Evolutionary conservation across 495 filamentous ascomycete genomes (phyloP).

Genomic region (Barbatosphaeria neglecta): DNA sequence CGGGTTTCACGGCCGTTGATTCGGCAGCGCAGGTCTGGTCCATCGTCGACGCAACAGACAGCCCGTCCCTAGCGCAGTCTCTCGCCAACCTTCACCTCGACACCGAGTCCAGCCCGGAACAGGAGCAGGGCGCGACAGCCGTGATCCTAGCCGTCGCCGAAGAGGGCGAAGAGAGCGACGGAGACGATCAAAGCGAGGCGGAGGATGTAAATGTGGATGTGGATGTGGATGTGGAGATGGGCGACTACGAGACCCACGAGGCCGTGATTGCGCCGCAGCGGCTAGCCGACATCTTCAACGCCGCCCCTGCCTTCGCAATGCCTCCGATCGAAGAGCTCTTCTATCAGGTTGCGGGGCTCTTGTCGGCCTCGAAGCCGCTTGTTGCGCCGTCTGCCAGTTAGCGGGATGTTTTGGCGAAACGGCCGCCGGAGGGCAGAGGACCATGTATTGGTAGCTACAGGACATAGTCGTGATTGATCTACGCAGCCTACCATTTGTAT

Average conservation of each 20-base stretch:
- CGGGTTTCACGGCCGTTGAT: constrained; percentile 51
- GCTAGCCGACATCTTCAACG: constrained; percentile 63
- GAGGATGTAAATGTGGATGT: constrained; percentile 24
- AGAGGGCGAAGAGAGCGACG: constrained; percentile 44
- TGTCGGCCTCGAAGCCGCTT: constrained; percentile 35
- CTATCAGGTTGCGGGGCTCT: constrained; percentile 54
- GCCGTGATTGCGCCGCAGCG: constrained; percentile 51
- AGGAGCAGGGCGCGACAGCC: constrained; percentile 4
- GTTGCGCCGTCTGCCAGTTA: neutral
- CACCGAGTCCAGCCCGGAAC: constrained; percentile 5
- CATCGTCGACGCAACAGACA: constrained; percentile 36
- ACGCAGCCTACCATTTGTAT: too few relatives aligned
- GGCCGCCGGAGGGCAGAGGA: too few relatives aligned
- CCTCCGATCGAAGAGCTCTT: constrained; percentile 71
- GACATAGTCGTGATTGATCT: too few relatives aligned
- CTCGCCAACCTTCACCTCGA: constrained; percentile 35
- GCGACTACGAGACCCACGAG: constrained; percentile 26
- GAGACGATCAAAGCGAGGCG: constrained; percentile 30
- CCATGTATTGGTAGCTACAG: too few relatives aligned
- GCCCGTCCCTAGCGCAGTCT: constrained; percentile 36
- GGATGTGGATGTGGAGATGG: constrained; percentile 24
- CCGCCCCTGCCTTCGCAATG: constrained; percentile 60
- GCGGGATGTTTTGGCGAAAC: too few relatives aligned
- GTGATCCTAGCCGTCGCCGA: constrained; percentile 14
- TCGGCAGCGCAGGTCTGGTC: constrained; percentile 46